These are phyloP conservation scores for Zea luxurians DNA, from an alignment of 176 grass and related monocot genomes.

Conservation along the genomic window DNA sequence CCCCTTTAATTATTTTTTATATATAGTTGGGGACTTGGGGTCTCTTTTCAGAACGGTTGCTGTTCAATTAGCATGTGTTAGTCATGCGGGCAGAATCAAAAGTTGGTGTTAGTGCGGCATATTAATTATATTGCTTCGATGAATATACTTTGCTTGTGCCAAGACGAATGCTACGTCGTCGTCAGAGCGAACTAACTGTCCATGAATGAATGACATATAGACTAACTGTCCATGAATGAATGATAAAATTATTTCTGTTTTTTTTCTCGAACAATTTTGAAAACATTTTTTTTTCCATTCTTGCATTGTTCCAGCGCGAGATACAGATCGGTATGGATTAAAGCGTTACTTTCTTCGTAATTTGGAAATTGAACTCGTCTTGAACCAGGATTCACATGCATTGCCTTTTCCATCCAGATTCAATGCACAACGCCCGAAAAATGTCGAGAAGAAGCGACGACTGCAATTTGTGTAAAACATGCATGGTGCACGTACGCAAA, in stretches of 20 bases:
- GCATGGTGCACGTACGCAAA: no score
- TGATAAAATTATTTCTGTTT: neutral
- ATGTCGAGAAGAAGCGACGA: no score
- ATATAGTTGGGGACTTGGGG: neutral
- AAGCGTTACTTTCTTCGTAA: neutral
- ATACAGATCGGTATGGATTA: neutral
- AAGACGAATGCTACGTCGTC: neutral
- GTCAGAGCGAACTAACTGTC: neutral
- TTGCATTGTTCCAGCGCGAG: no score
- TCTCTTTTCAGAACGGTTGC: conserved; percentile 5
- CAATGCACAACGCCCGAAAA: no score
- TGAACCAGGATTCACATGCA: no score
- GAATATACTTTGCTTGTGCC: conserved; percentile 25
- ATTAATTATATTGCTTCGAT: neutral
- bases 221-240: neutral
- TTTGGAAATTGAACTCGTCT: no score
- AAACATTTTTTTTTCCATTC: neutral
- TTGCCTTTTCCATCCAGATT: no score
- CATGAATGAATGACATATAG: neutral
- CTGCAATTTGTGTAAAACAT: no score
- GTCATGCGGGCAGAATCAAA: conserved; percentile 22
- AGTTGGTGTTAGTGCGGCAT: neutral
- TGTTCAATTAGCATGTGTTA: conserved; percentile 38
- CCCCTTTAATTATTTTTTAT: neutral
- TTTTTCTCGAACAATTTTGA: neutral